Evolutionary conservation across 2,329 filamentous ascomycete genomes (phyloP), one percentile per base, ranked within the genome.

Genomic region (Alternaria triticina): DNA sequence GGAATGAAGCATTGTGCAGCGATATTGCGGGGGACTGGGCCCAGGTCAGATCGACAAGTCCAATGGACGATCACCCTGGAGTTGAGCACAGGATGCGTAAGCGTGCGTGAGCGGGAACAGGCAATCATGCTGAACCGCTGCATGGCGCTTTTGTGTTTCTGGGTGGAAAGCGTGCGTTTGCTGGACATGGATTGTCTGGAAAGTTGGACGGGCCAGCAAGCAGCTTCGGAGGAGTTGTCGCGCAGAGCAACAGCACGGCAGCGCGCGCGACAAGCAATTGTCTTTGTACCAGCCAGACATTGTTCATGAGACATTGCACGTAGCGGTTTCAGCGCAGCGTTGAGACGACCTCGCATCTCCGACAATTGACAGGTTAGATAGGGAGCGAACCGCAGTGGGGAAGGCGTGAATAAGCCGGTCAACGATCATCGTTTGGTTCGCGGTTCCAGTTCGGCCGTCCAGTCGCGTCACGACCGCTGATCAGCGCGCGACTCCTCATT

Each of bases 401-500:
- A 58, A 57, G 46, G 62, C 61, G 61, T 65, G 59, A 65, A 61
- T 60, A 64, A 62, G 64, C 55, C 56, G 57, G 57, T 33, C 62
- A 59, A 51, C 55, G 57, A 56, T 55, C 59, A 49, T 52, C 49
- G 54, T 63, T 33, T 61, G 56, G 43, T 59, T 51, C 54, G 25
- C 33, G 33, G 33, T 40, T 40, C 20, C 43, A 40, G 51, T 28
- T 30, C 40, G 27, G 15, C 25, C 58, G 52, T 22, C 33, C 50
- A 47, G 28, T 69, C 63, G 67, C 65, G 67, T 70, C 55, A 55
- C 5, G 28, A 59, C 28, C 64, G 62, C 63, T 23, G 66, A 70
- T 70, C 68, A 59, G 64, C 66, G 54, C 61, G 58, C 57, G 59
- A 60, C 67, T 66, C 67, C 69, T 61, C 67, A 50, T 40, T 43